These are phyloP conservation scores for Diatrype stigma DNA, from an alignment of 2,329 filamentous ascomycete genomes.

Conservation along the genomic window DNA sequence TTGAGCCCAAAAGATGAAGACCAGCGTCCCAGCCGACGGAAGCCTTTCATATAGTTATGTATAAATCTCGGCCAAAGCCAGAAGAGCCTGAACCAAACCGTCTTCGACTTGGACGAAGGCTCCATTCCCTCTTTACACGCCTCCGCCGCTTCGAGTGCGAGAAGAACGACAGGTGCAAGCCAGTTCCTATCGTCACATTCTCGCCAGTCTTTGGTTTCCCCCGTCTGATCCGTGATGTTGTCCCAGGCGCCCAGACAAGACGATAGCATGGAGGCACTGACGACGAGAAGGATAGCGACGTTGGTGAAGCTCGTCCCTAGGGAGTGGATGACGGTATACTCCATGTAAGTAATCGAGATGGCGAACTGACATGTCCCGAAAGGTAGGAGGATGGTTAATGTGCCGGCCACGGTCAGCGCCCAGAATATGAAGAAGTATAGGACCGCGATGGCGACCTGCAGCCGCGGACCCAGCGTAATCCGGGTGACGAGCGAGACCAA, in stretches of 20 bases:
- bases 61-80: not conserved
- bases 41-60: not conserved
- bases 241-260: slow-evolving; percentile 1
- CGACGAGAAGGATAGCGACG: not conserved
- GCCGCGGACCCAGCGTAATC: not conserved
- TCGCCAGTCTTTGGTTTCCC: not conserved
- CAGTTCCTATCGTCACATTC: not conserved
- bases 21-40: not conserved
- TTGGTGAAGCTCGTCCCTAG: not conserved
- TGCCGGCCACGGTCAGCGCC: not conserved
- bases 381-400: not conserved
- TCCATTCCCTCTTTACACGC: not conserved
- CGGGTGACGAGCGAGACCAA: not conserved
- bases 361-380: not conserved
- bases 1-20: not conserved
- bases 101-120: not conserved
- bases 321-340: not conserved
- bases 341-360: not conserved
- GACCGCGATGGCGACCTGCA: not conserved
- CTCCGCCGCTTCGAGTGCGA: not conserved
- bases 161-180: not conserved
- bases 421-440: not conserved
- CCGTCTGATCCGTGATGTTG: not conserved
- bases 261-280: not conserved
- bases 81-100: not conserved